Conservation (phyloP, 2,329 filamentous ascomycete genomes). For the Chrysosporium queenslandicum region DNA sequence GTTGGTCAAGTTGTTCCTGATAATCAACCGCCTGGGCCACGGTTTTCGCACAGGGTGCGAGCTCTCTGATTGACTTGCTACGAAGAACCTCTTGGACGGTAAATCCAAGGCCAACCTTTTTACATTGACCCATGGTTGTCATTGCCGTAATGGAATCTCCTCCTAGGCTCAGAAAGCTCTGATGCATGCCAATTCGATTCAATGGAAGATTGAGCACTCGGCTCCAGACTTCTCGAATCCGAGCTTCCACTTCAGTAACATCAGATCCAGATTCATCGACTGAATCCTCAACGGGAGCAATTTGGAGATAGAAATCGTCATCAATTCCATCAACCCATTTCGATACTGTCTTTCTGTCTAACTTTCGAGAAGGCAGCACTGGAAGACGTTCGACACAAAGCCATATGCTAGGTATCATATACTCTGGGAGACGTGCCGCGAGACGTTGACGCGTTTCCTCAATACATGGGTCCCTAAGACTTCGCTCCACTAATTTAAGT, state of each 20-base stretch:
- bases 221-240: conserved; percentile 29
- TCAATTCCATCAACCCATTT: conserved; percentile 28
- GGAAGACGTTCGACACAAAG: conserved; percentile 39
- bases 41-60: conserved; percentile 26
- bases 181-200: conserved; percentile 25
- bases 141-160: conserved; percentile 45
- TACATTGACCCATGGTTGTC: conserved; percentile 41
- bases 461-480: conserved; percentile 20
- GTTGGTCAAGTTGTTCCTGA: conserved; percentile 15
- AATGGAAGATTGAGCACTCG: conserved; percentile 33
- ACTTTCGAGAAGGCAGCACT: conserved; percentile 38
- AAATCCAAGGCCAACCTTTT: conserved; percentile 37
- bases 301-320: conserved; percentile 22
- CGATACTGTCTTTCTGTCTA: conserved; percentile 34
- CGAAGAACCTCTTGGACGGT: conserved; percentile 42
- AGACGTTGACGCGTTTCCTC: conserved; percentile 25
- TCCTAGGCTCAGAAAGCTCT: conserved; percentile 38
- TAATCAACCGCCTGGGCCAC: conserved; percentile 27
- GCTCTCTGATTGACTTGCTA: conserved; percentile 37
- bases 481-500: conserved; percentile 22
- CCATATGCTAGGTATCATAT: conserved; percentile 41
- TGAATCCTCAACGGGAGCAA: not conserved
- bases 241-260: conserved; percentile 24
- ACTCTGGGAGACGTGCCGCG: conserved; percentile 32
- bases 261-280: conserved; percentile 9